These are phyloP conservation scores for Capronia americana DNA, from an alignment of 2,329 filamentous ascomycete species.

Conservation along the genomic window DNA sequence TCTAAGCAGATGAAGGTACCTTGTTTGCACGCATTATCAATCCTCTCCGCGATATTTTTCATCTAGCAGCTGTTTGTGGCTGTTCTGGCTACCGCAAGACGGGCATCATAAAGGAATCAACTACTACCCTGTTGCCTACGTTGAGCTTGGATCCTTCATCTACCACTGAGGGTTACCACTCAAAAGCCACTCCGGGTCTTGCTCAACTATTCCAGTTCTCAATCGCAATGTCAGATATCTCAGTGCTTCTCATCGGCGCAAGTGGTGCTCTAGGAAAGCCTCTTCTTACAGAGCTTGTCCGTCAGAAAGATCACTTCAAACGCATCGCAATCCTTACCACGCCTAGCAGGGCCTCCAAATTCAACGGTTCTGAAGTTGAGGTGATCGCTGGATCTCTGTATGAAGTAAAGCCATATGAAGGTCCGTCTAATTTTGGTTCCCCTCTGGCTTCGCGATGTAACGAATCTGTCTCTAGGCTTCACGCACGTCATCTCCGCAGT, in stretches of 20 bases:
- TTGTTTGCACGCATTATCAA: slow-evolving; percentile 10
- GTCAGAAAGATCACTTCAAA: slow-evolving; percentile 20
- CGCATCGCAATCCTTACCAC: slow-evolving; percentile 24
- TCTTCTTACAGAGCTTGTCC: slow-evolving; percentile 21
- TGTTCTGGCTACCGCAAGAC: not conserved
- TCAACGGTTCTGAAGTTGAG: slow-evolving; percentile 17
- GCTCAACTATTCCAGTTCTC: not conserved
- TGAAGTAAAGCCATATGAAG: slow-evolving; percentile 15
- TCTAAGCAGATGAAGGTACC: not conserved
- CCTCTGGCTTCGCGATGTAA: not conserved
- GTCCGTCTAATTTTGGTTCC: slow-evolving; percentile 1
- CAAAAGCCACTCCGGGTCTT: not conserved
- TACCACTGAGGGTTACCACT: not conserved
- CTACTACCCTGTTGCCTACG: not conserved
- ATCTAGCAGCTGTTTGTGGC: not conserved
- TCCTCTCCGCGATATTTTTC: not conserved
- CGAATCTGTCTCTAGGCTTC: slow-evolving; percentile 8
- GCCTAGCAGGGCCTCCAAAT: slow-evolving; percentile 19
- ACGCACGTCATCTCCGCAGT: slow-evolving; percentile 24
- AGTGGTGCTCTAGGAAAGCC: slow-evolving; percentile 22
- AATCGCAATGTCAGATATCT: slow-evolving; percentile 13
- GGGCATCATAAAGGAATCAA: slow-evolving; percentile 1
- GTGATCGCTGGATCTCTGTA: slow-evolving; percentile 20
- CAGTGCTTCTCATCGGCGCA: slow-evolving; percentile 24
- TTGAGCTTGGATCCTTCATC: not conserved